Conservation (phyloP, 2,329 filamentous ascomycete species). For the Penicillium sclerotiorum region DNA sequence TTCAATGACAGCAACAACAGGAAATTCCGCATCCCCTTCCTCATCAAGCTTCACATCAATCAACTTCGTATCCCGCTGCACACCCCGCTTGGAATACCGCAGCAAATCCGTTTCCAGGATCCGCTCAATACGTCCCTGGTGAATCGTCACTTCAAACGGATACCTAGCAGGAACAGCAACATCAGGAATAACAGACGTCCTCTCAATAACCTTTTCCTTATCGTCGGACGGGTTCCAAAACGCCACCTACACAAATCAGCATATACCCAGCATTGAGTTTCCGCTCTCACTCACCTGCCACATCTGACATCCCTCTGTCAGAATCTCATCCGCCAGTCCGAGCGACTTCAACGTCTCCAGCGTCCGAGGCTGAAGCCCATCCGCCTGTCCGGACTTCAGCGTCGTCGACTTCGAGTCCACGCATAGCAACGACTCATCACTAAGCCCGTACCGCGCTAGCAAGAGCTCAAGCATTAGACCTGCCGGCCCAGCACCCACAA, state of each 20-base stretch:
- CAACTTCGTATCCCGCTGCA: conserved; percentile 69
- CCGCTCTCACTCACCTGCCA: conserved; percentile 51
- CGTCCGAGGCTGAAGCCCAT: conserved; percentile 47
- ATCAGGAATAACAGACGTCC: conserved; percentile 58
- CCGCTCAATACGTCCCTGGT: conserved; percentile 72
- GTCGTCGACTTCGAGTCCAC: conserved; percentile 45
- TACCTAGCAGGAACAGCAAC: conserved; percentile 69
- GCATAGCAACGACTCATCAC: conserved; percentile 45
- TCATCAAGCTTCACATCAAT: conserved; percentile 62
- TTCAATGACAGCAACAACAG: conserved; percentile 38
- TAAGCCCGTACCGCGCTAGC: conserved; percentile 48
- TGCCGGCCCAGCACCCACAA: conserved; percentile 48
- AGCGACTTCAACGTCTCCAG: conserved; percentile 48
- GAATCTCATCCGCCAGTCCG: conserved; percentile 43
- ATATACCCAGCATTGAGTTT: background rate
- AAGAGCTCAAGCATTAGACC: conserved; percentile 47
- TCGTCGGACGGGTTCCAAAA: conserved; percentile 68
- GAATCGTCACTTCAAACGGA: conserved; percentile 69
- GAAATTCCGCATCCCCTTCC: conserved; percentile 44
- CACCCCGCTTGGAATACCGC: conserved; percentile 58
- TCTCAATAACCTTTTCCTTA: conserved; percentile 56
- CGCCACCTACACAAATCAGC: conserved; percentile 41
- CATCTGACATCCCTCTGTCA: conserved; percentile 44
- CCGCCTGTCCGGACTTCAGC: conserved; percentile 47
- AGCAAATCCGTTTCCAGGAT: conserved; percentile 68